Conservation (phyloP, 306 rosid genomes). For the Ceratonia siliqua region DNA sequence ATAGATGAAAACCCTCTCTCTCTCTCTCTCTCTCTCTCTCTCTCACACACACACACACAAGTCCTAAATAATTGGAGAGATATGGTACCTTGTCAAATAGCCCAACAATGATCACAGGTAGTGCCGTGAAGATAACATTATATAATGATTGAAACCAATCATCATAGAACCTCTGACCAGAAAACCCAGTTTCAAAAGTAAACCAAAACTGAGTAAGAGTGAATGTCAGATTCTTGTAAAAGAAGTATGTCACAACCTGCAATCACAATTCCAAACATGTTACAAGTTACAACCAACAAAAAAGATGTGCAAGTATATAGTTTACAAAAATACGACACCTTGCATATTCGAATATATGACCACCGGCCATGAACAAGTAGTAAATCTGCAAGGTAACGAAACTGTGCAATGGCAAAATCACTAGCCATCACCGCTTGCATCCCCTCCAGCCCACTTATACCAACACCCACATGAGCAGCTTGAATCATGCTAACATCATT, state of each 20-base stretch:
- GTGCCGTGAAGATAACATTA: constrained; percentile 72
- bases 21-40: no score
- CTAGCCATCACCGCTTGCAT: constrained; percentile 91
- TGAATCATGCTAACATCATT: constrained; percentile 86
- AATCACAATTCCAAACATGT: constrained; percentile 26
- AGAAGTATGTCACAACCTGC: constrained; percentile 81
- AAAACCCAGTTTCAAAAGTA: constrained; percentile 78
- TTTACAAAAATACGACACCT: constrained; percentile 39
- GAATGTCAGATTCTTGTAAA: constrained; percentile 82
- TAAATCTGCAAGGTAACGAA: constrained; percentile 71
- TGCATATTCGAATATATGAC: constrained; percentile 77
- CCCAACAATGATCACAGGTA: constrained; percentile 80
- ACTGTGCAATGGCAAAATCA: constrained; percentile 81
- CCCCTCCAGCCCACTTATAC: constrained; percentile 79
- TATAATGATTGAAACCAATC: constrained; percentile 78
- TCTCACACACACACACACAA: neutral
- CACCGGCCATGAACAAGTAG: constrained; percentile 82
- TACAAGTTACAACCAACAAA: neutral
- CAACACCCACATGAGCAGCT: constrained; percentile 83
- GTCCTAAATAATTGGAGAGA: constrained; percentile 13
- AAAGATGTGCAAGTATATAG: neutral
- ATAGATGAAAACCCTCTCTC: neutral
- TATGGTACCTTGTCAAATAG: constrained; percentile 76
- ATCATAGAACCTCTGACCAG: constrained; percentile 80
- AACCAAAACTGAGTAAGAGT: constrained; percentile 78